Conservation (phyloP, 2,329 filamentous ascomycete genomes). For the Apiospora saccharicola region DNA sequence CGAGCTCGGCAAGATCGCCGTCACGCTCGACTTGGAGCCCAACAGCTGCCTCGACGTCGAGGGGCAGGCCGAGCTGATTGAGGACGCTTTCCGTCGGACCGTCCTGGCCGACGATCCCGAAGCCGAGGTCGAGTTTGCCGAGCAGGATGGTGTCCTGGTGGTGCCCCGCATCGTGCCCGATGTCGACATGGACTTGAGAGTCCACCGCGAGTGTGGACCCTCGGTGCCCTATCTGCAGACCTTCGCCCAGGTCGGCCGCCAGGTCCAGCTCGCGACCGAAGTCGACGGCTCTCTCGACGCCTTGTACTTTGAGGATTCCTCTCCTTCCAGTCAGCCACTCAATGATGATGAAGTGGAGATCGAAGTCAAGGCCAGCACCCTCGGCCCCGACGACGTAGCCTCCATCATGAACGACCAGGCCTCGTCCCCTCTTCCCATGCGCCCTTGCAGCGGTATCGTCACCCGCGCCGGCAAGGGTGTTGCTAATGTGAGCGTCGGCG, state of each 20-base stretch:
- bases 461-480: not conserved
- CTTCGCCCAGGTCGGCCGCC: constrained; percentile 29
- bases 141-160: constrained; percentile 33
- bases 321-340: constrained; percentile 32
- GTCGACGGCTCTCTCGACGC: constrained; percentile 28
- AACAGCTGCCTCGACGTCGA: constrained; percentile 33
- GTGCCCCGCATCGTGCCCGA: constrained; percentile 34
- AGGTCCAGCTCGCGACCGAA: constrained; percentile 29
- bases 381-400: constrained; percentile 39
- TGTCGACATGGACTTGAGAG: constrained; percentile 35
- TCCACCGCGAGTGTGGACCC: constrained; percentile 33
- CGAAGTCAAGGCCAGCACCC: constrained; percentile 38
- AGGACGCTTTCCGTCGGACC: constrained; percentile 18
- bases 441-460: constrained; percentile 8
- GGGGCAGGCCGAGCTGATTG: constrained; percentile 28
- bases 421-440: not conserved
- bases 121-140: constrained; percentile 32
- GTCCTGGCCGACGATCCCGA: constrained; percentile 30
- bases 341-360: constrained; percentile 45
- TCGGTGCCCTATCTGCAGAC: constrained; percentile 35
- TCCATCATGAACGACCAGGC: constrained; percentile 11
- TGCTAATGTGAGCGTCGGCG: constrained; percentile 36
- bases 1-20: constrained; percentile 34
- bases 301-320: constrained; percentile 30
- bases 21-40: constrained; percentile 40